phyloP scores from a whole-genome alignment of 345 rosid genomes.

The Mallotus nudiflorus region DNA sequence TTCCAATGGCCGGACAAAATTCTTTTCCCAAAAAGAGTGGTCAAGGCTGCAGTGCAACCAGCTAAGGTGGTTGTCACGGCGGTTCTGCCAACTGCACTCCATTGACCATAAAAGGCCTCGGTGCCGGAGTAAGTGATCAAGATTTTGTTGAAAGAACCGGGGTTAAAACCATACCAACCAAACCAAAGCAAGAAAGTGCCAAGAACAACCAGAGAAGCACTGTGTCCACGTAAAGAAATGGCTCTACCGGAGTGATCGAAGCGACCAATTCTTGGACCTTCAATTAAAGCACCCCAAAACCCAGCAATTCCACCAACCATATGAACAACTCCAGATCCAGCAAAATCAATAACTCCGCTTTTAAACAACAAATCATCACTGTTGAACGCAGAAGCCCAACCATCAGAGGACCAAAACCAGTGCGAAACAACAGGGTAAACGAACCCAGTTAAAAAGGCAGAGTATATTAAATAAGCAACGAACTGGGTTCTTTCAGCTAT shows the following conservation, averaged over 20 bases:
- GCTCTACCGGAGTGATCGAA: conserved; percentile 45
- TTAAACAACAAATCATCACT: conserved; percentile 48
- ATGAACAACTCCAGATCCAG: conserved; percentile 79
- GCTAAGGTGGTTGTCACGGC: conserved; percentile 94
- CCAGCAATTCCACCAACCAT: conserved; percentile 84
- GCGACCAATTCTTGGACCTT: conserved; percentile 76
- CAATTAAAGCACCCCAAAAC: conserved; percentile 74
- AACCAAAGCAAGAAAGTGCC: conserved; percentile 82
- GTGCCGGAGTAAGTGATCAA: conserved; percentile 22
- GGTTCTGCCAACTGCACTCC: conserved; percentile 88
- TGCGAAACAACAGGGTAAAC: conserved; percentile 91
- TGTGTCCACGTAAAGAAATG: conserved; percentile 60
- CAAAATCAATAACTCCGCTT: conserved; percentile 72
- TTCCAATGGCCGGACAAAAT: conserved; percentile 85
- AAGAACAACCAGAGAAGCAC: conserved; percentile 65
- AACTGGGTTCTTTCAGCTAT: conserved; percentile 93
- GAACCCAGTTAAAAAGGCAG: conserved; percentile 79
- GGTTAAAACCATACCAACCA: conserved; percentile 84
- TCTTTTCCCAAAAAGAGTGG: conserved; percentile 82
- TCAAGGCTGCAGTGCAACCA: conserved; percentile 79
- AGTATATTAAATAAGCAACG: conserved; percentile 77
- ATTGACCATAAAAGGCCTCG: conserved; percentile 54
- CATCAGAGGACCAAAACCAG: conserved; percentile 88
- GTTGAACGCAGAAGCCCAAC: conserved; percentile 76
- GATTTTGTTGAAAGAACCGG: conserved; percentile 66